Evolutionary conservation across 805 yeast genomes (phyloP).

Genomic region (Nakazawaea holstii): DNA sequence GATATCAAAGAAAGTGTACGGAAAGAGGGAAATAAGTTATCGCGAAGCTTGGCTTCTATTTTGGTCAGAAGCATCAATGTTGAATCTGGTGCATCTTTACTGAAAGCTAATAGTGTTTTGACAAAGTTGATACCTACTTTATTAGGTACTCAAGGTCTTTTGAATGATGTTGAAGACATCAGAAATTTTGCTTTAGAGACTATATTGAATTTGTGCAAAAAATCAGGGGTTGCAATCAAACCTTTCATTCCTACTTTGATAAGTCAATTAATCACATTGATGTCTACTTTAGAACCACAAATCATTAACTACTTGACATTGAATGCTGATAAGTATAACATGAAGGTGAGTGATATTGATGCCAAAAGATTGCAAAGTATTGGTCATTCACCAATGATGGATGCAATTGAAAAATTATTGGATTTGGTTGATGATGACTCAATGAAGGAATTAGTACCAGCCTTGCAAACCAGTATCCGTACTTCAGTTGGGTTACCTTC

Average conservation of each 20-base stretch:
- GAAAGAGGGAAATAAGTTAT: slow-evolving; percentile 65
- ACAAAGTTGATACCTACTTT: slow-evolving; percentile 69
- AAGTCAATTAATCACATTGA: slow-evolving; percentile 60
- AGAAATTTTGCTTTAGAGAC: slow-evolving; percentile 70
- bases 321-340: slow-evolving; percentile 83
- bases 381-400: slow-evolving; percentile 84
- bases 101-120: slow-evolving; percentile 42
- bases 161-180: slow-evolving; percentile 84
- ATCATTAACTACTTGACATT: slow-evolving; percentile 77
- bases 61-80: slow-evolving; percentile 53
- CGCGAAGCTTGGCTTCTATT: slow-evolving; percentile 59
- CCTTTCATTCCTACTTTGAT: slow-evolving; percentile 67
- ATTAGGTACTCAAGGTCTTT: slow-evolving; percentile 70
- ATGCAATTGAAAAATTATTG: slow-evolving; percentile 68
- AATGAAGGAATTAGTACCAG: slow-evolving; percentile 42
- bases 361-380: slow-evolving; percentile 68
- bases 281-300: slow-evolving; percentile 91
- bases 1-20: slow-evolving; percentile 94
- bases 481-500: slow-evolving; percentile 86
- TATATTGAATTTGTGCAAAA: slow-evolving; percentile 62
- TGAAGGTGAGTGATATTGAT: slow-evolving; percentile 69
- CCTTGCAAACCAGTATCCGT: slow-evolving; percentile 51
- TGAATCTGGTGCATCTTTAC: slow-evolving; percentile 32
- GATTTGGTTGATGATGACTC: slow-evolving; percentile 48
- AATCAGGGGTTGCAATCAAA: slow-evolving; percentile 52